Base-by-base conservation (phyloP, 1,284 basidiomycete genomes). In the Ceratobasidium sp. region DNA sequence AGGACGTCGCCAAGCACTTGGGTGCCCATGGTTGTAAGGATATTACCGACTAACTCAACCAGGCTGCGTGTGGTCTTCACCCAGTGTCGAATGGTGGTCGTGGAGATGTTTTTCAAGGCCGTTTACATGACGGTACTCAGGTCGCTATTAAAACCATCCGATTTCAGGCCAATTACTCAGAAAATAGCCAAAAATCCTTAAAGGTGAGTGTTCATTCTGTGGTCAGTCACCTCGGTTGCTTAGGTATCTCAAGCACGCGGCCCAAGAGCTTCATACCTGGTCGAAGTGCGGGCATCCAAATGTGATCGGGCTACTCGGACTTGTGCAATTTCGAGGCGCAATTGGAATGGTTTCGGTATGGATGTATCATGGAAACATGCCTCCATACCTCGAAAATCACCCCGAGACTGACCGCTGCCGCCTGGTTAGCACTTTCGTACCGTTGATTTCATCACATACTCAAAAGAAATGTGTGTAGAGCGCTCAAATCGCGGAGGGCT, bases 221-320 rank as follows among this genome's bases (percentile, higher is more conserved):
- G n/a, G n/a, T n/a, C n/a, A n/a, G n/a, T n/a, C n/a, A n/a, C n/a
- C n/a, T n/a, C n/a, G n/a, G n/a, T n/a, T n/a, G n/a, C n/a, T n/a
- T n/a, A n/a, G n/a, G n/a, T n/a, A n/a, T n/a, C n/a, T n/a, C n/a
- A n/a, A 54, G 52, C 52, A 34, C 31, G 52, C 52, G 8, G 52
- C 52, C 35, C 52, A 31, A 20, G 52, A 54, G 31, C 52, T 54
- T 29, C 22, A 54, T n/a, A 54, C 52, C 32, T 54, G 52, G 52
- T 54, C 52, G n/a, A 54, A 54, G 31, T 54, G 52, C 29, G 12
- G 31, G 5, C 52, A 54, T 34, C 27, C 4, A 17, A 54, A 54
- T 20, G 52, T 54, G 29, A 29, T 31, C 5, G 12, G 22, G 22
- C 52, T 54, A 31, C 52, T 54, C 52, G 52, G 52, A 15, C 52